Evolutionary conservation across 768 basidiomycete species (phyloP).

Genomic region (Kondoa malvinella): DNA sequence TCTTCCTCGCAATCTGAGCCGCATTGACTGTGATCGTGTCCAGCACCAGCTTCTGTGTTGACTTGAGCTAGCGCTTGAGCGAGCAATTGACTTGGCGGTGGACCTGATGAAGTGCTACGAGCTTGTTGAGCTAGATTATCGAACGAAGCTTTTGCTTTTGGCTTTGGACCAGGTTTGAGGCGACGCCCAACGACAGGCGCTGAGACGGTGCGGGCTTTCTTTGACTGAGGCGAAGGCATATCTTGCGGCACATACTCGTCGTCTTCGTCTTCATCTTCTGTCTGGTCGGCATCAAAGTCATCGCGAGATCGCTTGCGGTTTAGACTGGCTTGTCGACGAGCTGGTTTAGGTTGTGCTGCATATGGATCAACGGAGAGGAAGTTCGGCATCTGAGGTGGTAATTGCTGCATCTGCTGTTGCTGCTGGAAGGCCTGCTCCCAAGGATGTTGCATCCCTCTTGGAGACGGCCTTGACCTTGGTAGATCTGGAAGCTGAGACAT

Average conservation of each 20-base stretch:
- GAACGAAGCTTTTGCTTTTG: not conserved
- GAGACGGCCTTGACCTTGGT: too few relatives aligned
- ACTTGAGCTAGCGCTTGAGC: not conserved
- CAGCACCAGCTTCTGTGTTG: too few relatives aligned
- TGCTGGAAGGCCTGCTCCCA: not conserved
- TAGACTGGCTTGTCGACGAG: slow-evolving; percentile 9
- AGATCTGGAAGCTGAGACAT: not conserved
- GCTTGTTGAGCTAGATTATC: not conserved
- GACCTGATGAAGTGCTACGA: not conserved
- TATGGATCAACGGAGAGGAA: slow-evolving; percentile 3
- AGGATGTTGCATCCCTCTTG: not conserved
- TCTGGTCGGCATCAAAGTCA: slow-evolving; percentile 6
- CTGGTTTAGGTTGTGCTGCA: not conserved
- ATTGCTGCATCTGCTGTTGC: not conserved
- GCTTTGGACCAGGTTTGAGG: slow-evolving; percentile 10
- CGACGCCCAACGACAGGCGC: not conserved
- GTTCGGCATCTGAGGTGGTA: too few relatives aligned
- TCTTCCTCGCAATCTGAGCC: not conserved
- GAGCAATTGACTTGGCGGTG: not conserved
- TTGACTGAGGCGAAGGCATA: not conserved
- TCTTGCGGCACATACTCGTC: slow-evolving; percentile 2
- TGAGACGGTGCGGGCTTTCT: not conserved
- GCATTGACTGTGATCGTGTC: not conserved
- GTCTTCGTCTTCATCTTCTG: slow-evolving; percentile 14
- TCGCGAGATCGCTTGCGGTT: slow-evolving; percentile 7